A percentile compares a stretch with the other conserved stretches of the same genome.
phyloP scores from a whole-genome alignment of 306 rosid species.

The Luffa aegyptiaca region DNA sequence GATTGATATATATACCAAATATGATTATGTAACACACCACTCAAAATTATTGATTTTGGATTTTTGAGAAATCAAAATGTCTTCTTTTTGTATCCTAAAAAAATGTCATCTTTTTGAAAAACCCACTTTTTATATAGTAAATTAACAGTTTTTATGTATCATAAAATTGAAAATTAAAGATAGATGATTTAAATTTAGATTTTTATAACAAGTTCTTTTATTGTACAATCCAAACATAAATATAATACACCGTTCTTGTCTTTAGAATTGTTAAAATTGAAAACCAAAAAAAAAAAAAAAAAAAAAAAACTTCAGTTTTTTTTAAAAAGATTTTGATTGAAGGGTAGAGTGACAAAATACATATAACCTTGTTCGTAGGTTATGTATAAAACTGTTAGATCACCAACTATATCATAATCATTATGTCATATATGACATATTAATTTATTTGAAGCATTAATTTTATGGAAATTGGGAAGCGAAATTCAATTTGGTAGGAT shows the following conservation, averaged over 20 bases:
- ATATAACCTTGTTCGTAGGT: background rate
- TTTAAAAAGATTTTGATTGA: background rate
- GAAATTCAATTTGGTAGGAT: background rate
- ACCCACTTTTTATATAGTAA: no score
- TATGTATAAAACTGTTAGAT: background rate
- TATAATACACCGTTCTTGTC: background rate
- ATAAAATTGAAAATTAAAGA: no score
- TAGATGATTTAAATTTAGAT: no score
- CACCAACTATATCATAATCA: background rate
- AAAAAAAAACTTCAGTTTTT: no score
- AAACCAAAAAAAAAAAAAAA: no score
- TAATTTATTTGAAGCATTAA: background rate
- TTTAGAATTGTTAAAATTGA: no score
- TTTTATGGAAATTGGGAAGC: background rate
- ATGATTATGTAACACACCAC: background rate
- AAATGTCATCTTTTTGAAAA: no score
- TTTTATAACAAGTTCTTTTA: background rate
- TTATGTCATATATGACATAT: background rate
- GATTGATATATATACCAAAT: no score
- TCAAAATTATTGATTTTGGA: background rate
- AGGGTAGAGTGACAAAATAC: background rate
- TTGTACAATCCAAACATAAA: background rate
- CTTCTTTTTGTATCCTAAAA: no score
- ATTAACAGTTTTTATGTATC: no score
- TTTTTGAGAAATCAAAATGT: no score